phyloP scores from a whole-genome alignment of 371 early-diverging fungal genomes.

The Circinella umbellata region DNA sequence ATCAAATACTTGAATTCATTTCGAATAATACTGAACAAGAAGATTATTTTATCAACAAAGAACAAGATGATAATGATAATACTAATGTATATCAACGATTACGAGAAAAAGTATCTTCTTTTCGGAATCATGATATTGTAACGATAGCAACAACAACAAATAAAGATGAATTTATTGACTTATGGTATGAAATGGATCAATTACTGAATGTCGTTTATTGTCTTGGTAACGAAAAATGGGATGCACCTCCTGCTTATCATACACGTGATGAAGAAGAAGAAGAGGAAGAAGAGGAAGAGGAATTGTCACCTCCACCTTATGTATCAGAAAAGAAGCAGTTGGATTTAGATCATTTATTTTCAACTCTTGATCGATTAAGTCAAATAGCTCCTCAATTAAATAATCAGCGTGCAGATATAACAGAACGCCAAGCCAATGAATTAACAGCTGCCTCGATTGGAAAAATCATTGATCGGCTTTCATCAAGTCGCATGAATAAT shows the following conservation, averaged over 20 bases:
- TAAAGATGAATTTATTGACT: constrained; percentile 6
- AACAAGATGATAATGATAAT: neutral
- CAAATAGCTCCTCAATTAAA: constrained; percentile 52
- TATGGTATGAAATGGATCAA: constrained; percentile 50
- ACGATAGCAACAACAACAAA: constrained; percentile 20
- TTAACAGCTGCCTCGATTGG: constrained; percentile 38
- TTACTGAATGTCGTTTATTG: constrained; percentile 38
- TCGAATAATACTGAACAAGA: constrained; percentile 2
- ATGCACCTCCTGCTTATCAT: constrained; percentile 20
- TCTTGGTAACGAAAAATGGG: neutral
- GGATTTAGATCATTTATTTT: constrained; percentile 53
- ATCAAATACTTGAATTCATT: constrained; percentile 39
- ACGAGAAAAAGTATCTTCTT: constrained; percentile 29
- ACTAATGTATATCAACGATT: constrained; percentile 32
- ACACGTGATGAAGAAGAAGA: constrained; percentile 2
- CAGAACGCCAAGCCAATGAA: constrained; percentile 43
- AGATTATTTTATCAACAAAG: neutral
- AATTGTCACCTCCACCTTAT: constrained; percentile 2
- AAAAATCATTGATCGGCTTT: constrained; percentile 35
- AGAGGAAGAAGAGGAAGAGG: neutral
- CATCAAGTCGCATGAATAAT: constrained; percentile 40
- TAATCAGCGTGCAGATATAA: constrained; percentile 54
- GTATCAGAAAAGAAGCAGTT: constrained; percentile 26
- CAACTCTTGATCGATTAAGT: constrained; percentile 56
- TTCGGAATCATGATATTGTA: constrained; percentile 22